Base-by-base conservation (phyloP, 805 yeast genomes). In the Pichia deserticola region DNA sequence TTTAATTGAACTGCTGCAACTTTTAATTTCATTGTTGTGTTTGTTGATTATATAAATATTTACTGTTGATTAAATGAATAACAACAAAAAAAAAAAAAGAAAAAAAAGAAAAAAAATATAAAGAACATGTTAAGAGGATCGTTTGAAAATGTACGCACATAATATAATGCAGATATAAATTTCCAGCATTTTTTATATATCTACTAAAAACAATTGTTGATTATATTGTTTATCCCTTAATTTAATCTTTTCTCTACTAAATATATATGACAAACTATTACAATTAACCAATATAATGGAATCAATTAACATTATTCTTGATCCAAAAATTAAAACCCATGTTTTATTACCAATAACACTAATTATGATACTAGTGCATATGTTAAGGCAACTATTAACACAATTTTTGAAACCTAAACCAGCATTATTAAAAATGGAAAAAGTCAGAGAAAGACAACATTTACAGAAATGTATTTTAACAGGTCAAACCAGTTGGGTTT, bases 321-420 rank as follows among this genome's bases (percentile, higher is more conserved):
- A 92, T 61, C 95, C 96, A 5, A 77, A 79, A 48, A 72, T 93
- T 53, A 84, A 86, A 63, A 77, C 81, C 58, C 92, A 98, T 97
- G 98, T 89, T 33, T 71, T 93, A 15, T 65, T 89, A 36, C 99
- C 99, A 28, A 90, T 93, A 41, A 81, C 96, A 6, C 62, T 85
- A 25, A 95, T 89, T 25, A 89, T 93, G 96, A 83, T 93, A 10
- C 67, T 90, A 50, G 89, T 89, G 5, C 97, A 97, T 7, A 65
- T 92, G 20, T 65, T 89, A 30, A 75, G 96, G 49, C 82, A 86
- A 48, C 80, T 83, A 59, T 73, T 84, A 9, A 80, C 89, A 39
- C 65, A 72, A 13, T 67, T 89, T 29, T 68, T 89, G 7, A 76
- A 78, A 42, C 79, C 88, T 45, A 64, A 71, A 35, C 80, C 82